Evolutionary conservation across 306 rosid genomes (phyloP).

Genomic region (Corylus avellana): DNA sequence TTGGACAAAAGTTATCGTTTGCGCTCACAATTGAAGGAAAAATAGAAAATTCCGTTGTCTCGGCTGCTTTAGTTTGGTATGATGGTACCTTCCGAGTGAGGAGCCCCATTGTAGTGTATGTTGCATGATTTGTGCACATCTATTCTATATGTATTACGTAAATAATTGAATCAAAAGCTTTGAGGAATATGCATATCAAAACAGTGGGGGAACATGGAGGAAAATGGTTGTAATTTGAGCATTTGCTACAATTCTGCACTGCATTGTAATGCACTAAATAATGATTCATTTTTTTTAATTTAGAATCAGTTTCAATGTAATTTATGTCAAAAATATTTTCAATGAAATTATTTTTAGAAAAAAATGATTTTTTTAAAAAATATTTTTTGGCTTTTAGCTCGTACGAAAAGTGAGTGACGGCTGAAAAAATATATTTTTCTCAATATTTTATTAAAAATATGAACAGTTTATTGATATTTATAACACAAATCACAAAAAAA

Average conservation of each 20-base stretch:
- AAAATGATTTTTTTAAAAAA: too few species aligned
- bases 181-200: not conserved
- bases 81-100: constrained; percentile 39
- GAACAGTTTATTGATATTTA: too few species aligned
- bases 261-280: not conserved
- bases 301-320: too few species aligned
- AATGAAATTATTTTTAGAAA: too few species aligned
- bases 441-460: too few species aligned
- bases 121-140: not conserved
- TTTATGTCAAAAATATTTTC: too few species aligned
- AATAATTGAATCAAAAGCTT: not conserved
- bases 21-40: constrained; percentile 24
- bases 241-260: not conserved
- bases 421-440: too few species aligned
- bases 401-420: too few species aligned
- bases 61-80: constrained; percentile 43
- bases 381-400: too few species aligned
- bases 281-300: too few species aligned
- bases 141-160: not conserved
- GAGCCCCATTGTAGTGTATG: constrained; percentile 28
- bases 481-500: too few species aligned
- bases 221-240: not conserved
- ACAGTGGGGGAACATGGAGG: too few species aligned
- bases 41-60: not conserved
- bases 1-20: constrained; percentile 36